Conservation (phyloP, 2,329 filamentous ascomycete genomes). For the Metarhizium brunneum region DNA sequence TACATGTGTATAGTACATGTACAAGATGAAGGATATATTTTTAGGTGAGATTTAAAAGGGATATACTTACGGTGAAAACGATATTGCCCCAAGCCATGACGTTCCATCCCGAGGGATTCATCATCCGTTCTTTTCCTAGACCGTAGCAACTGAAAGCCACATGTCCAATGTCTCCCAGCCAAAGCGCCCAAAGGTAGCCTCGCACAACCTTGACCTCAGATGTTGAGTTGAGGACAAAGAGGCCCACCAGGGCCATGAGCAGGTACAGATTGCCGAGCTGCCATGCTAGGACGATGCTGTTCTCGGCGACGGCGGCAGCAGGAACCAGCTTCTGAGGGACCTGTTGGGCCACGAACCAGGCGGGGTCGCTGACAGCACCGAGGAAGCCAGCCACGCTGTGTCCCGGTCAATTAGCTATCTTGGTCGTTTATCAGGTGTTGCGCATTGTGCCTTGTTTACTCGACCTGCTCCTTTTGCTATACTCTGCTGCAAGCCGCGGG, state of each 20-base stretch:
- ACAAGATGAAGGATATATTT: not conserved
- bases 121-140: slow-evolving; percentile 45
- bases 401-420: slow-evolving; percentile 9
- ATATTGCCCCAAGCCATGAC: slow-evolving; percentile 66
- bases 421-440: not conserved
- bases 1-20: not conserved
- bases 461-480: not conserved
- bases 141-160: slow-evolving; percentile 49
- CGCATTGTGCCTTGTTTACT: not conserved
- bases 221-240: slow-evolving; percentile 55
- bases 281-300: slow-evolving; percentile 48
- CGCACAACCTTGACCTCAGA: slow-evolving; percentile 56
- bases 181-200: slow-evolving; percentile 57
- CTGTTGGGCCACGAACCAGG: slow-evolving; percentile 57
- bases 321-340: slow-evolving; percentile 29
- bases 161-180: slow-evolving; percentile 59
- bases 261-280: slow-evolving; percentile 65
- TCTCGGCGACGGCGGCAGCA: slow-evolving; percentile 28
- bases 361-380: slow-evolving; percentile 43
- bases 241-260: slow-evolving; percentile 53
- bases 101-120: slow-evolving; percentile 54
- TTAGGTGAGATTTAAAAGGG: not conserved
- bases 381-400: slow-evolving; percentile 51
- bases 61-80: slow-evolving; percentile 46
- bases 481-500: not conserved